phyloP scores from a whole-genome alignment of 2,329 filamentous ascomycete species.

The Emydomyces testavorans region DNA sequence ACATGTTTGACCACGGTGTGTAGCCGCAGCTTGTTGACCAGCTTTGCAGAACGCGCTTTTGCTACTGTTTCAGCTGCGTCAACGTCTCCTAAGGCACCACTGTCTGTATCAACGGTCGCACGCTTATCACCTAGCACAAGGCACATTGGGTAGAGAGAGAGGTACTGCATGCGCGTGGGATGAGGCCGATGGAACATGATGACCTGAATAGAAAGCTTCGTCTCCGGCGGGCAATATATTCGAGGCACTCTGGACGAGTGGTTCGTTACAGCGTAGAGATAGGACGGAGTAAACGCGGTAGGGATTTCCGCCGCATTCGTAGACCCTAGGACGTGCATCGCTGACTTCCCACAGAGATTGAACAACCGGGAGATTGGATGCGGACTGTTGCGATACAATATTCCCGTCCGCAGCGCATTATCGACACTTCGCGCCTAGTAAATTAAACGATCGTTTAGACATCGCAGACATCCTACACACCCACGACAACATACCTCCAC shows the following conservation, averaged over 20 bases:
- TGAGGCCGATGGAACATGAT: constrained; percentile 80
- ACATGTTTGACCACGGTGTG: constrained; percentile 72
- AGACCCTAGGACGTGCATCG: constrained; percentile 75
- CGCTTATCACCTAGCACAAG: constrained; percentile 69
- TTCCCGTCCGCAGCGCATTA: constrained; percentile 70
- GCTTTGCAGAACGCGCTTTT: constrained; percentile 50
- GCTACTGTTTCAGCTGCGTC: constrained; percentile 63
- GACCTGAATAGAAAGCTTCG: constrained; percentile 66
- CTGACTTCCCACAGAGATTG: constrained; percentile 68
- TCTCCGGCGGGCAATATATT: constrained; percentile 55
- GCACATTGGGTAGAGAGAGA: constrained; percentile 80
- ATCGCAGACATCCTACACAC: constrained; percentile 2
- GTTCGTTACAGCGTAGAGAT: constrained; percentile 52
- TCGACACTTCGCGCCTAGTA: constrained; percentile 65
- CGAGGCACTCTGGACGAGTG: constrained; percentile 48
- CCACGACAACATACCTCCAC: constrained; percentile 58
- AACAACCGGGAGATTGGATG: constrained; percentile 72
- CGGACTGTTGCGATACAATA: constrained; percentile 68
- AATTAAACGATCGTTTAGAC: constrained; percentile 1
- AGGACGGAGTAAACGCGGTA: constrained; percentile 51
- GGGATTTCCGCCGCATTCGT: constrained; percentile 52
- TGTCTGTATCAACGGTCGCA: constrained; percentile 27
- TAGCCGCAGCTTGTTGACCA: constrained; percentile 76
- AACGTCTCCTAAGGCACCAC: constrained; percentile 41
- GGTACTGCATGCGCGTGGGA: constrained; percentile 86